A percentile compares a stretch with the other conserved stretches of the same genome.
Evolutionary conservation across 1,284 basidiomycete species (phyloP).

Genomic region (Cryptococcus hybrid): DNA sequence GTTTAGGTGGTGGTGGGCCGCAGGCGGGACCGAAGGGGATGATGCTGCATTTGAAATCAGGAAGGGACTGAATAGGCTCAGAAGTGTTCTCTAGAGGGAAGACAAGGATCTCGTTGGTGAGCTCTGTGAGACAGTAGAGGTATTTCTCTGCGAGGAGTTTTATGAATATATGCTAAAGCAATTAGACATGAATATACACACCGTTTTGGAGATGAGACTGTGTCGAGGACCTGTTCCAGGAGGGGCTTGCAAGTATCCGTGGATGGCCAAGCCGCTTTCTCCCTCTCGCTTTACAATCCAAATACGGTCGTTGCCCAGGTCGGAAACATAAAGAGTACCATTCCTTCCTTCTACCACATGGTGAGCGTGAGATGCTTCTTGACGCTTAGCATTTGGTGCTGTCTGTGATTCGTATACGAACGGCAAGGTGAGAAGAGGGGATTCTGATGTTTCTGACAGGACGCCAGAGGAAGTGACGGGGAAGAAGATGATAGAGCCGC

Average conservation of each 20-base stretch:
- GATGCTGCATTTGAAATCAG: slow-evolving; percentile 26
- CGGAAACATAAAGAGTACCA: slow-evolving; percentile 38
- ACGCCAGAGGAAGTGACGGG: slow-evolving; percentile 27
- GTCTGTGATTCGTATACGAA: slow-evolving; percentile 26
- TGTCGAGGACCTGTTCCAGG: slow-evolving; percentile 45
- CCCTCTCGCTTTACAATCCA: slow-evolving; percentile 34
- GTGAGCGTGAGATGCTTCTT: slow-evolving; percentile 45
- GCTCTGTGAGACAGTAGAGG: slow-evolving; percentile 47
- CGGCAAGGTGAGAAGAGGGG: slow-evolving; percentile 26
- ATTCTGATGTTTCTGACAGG: slow-evolving; percentile 14
- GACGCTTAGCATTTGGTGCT: slow-evolving; percentile 42
- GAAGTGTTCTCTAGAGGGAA: slow-evolving; percentile 24
- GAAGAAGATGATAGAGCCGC: slow-evolving; percentile 39
- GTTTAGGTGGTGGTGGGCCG: slow-evolving; percentile 32
- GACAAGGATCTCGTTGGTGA: slow-evolving; percentile 34
- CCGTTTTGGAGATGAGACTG: slow-evolving; percentile 22
- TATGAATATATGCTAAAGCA: too few relatives aligned
- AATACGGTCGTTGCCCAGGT: slow-evolving; percentile 46
- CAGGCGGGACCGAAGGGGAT: slow-evolving; percentile 33
- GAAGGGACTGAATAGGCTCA: slow-evolving; percentile 20
- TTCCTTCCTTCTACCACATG: slow-evolving; percentile 38
- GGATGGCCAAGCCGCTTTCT: slow-evolving; percentile 27
- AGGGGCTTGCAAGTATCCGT: slow-evolving; percentile 35
- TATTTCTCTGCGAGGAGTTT: slow-evolving; percentile 26
- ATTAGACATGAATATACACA: too few relatives aligned